Percentiles rank a stretch among this genome's conserved stretches.
Evolutionary conservation across 2,329 filamentous ascomycete genomes (phyloP).

Genomic region (Achaetomium macrosporum): DNA sequence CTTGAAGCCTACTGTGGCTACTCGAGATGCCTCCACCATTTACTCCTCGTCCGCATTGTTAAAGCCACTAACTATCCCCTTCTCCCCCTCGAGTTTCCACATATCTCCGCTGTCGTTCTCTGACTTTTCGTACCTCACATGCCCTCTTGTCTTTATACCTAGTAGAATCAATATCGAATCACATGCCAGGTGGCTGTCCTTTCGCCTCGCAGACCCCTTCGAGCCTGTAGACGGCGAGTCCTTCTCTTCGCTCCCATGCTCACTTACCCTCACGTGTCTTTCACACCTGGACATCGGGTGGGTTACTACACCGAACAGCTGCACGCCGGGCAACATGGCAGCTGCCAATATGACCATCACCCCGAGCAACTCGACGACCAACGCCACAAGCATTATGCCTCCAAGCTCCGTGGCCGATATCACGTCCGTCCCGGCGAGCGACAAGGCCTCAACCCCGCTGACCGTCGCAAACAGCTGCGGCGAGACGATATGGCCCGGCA

Average conservation of each 20-base stretch:
- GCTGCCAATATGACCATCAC: neutral
- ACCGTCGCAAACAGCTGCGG: slow-evolving; percentile 66
- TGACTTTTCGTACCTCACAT: too few relatives aligned
- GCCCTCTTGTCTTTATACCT: neutral
- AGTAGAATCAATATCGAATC: neutral
- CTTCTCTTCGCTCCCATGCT: neutral
- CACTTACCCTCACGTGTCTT: neutral
- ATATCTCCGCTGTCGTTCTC: too few relatives aligned
- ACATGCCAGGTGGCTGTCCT: neutral
- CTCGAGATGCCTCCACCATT: too few relatives aligned
- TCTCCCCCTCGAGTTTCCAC: neutral
- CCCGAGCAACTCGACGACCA: neutral
- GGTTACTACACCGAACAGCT: neutral
- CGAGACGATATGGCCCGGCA: slow-evolving; percentile 68
- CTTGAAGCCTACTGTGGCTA: too few relatives aligned
- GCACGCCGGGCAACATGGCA: neutral
- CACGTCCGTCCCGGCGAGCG: neutral
- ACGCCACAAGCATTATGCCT: neutral
- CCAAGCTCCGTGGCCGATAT: neutral
- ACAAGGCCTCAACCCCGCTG: slow-evolving; percentile 44
- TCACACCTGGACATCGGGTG: neutral
- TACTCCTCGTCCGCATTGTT: neutral
- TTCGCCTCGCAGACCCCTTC: neutral
- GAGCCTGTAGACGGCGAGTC: too few relatives aligned
- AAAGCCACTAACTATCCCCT: too few relatives aligned